Evolutionary conservation across 164 flowering plant species (phyloP).

Genomic region (Taxillus chinensis): DNA sequence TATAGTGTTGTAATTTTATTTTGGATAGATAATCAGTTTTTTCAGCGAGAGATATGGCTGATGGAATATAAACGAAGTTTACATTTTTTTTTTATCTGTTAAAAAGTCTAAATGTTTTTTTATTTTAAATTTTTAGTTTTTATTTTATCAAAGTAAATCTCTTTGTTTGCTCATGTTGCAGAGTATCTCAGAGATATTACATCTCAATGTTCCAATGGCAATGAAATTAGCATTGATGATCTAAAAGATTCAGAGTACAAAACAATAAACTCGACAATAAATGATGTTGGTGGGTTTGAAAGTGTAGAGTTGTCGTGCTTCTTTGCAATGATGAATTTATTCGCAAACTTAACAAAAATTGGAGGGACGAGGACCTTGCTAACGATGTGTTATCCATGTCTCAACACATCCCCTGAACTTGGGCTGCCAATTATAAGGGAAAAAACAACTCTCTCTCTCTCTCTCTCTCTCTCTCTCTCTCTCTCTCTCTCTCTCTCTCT

Average conservation of each 20-base stretch:
- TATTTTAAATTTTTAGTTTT: too few relatives aligned
- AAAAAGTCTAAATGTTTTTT: too few relatives aligned
- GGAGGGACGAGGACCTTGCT: constrained; percentile 94
- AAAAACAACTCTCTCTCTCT: background rate
- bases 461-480: too few relatives aligned
- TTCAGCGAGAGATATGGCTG: too few relatives aligned
- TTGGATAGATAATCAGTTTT: too few relatives aligned
- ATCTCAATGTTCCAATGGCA: constrained; percentile 79
- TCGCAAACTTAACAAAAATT: constrained; percentile 75
- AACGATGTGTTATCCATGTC: constrained; percentile 99
- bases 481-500: too few relatives aligned
- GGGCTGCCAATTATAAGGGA: constrained; percentile 73
- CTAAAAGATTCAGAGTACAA: constrained; percentile 57
- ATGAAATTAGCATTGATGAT: constrained; percentile 79
- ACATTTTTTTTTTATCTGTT: too few relatives aligned
- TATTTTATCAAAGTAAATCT: too few relatives aligned
- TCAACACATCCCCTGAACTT: constrained; percentile 74
- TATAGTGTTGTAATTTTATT: too few relatives aligned
- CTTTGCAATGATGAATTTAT: constrained; percentile 92
- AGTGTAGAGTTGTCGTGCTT: constrained; percentile 77
- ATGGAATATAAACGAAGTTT: too few relatives aligned
- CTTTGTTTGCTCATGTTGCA: constrained; percentile 15
- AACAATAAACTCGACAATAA: constrained; percentile 65
- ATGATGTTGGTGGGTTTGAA: constrained; percentile 72
- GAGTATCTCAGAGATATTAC: constrained; percentile 83